A percentile compares a stretch with the other conserved stretches of the same genome.
Conservation (phyloP, 768 basidiomycete genomes). For the Kwoniella bestiolae region DNA sequence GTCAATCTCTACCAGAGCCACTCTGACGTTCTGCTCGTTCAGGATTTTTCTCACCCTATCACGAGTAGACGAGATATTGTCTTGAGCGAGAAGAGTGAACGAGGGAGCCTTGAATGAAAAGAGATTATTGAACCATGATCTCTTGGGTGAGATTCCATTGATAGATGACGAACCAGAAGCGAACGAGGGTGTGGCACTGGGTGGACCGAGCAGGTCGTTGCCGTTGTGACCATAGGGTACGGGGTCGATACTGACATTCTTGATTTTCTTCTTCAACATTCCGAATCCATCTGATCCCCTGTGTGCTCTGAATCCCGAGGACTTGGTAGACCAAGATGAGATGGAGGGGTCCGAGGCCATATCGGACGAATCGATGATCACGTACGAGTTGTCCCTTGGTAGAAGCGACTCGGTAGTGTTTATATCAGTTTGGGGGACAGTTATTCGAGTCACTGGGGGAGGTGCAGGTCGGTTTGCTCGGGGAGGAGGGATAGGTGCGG, state of each 20-base stretch:
- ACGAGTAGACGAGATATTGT: constrained; percentile 65
- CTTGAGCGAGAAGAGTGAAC: constrained; percentile 58
- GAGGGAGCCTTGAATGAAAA: constrained; percentile 77
- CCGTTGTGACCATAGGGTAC: constrained; percentile 31
- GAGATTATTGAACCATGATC: constrained; percentile 83
- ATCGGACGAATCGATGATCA: constrained; percentile 49
- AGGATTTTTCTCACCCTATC: constrained; percentile 76
- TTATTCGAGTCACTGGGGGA: neutral
- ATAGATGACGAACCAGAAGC: constrained; percentile 12
- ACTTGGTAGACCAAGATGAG: constrained; percentile 36
- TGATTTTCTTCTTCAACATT: constrained; percentile 51
- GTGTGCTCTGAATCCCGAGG: constrained; percentile 34
- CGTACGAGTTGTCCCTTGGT: constrained; percentile 50
- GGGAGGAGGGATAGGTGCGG: constrained; percentile 36
- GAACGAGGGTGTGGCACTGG: constrained; percentile 19
- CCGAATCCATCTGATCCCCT: constrained; percentile 50
- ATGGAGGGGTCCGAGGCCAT: constrained; percentile 34
- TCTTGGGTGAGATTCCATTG: constrained; percentile 61
- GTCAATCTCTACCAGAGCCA: constrained; percentile 69
- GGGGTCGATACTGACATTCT: constrained; percentile 41
- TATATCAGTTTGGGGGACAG: neutral
- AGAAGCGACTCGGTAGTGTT: constrained; percentile 23
- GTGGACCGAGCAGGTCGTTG: constrained; percentile 30
- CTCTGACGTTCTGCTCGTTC: constrained; percentile 70
- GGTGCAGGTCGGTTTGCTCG: constrained; percentile 29